Base-by-base conservation (phyloP, 2,329 filamentous ascomycete genomes). In the Arthroderma sp. region DNA sequence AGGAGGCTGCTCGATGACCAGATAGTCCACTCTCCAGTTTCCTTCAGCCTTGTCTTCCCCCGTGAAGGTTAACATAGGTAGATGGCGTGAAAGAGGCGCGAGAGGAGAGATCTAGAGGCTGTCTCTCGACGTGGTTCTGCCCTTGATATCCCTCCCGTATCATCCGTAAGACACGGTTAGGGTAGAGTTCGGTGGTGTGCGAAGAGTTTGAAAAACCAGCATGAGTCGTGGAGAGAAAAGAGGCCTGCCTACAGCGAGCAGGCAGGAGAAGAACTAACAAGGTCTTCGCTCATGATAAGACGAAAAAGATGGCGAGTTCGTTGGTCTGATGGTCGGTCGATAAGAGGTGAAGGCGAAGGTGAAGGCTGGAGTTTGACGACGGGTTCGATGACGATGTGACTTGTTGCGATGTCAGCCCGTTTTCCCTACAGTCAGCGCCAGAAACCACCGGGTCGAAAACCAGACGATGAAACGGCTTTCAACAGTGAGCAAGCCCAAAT, bases 21-120 rank as follows among this genome's bases (percentile, higher is more conserved):
- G 37, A 38, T 41, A 54, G 23, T 54, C 52, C 23, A 54, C 37
- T 52, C 37, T 38, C 52, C 54, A 56, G 54, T 28, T 33, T 43
- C 54, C 54, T 54, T 41, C 52, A 21, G 33, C 52, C 37, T 54
- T 54, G 13, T 41, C 52, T 21, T 54, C 37, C 33, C 21, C 37
- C 3, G 33, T 38, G 28, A 54, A 38, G 33, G 37, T 21, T 41
- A 54, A 54, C 52, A 54, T 33, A 33, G 23, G 52, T 54, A 19
- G 33, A 38, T 19, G 8, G 37, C 17, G 33, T 25, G n/a, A 11
- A 15, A 9, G 52, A 38, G 9, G 21, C 11, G 52, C 19, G 33
- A 23, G 17, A 13, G 6, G 35, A 6, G 28, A 11, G 25, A 33
- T 17, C 3, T 23, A 19, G 8, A 38, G 52, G 33, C 33, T 25